Conservation (phyloP, 2,329 filamentous ascomycete genomes). For the Hymenoscyphus fructigenus region DNA sequence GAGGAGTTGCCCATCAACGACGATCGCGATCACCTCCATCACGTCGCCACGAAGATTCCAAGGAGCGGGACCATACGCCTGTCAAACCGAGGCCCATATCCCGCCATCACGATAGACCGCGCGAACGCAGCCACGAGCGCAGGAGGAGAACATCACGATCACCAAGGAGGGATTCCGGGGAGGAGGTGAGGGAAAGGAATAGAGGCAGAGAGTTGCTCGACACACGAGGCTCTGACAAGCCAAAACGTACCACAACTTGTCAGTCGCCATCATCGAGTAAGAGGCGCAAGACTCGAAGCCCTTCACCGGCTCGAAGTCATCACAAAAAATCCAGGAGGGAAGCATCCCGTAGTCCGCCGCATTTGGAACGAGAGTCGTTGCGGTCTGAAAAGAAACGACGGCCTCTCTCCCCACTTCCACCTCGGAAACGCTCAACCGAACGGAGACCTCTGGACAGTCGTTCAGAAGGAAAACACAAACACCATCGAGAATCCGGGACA, state of each 20-base stretch:
- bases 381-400: conserved; percentile 32
- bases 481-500: conserved; percentile 27
- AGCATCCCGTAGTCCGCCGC: conserved; percentile 34
- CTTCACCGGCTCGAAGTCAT: conserved; percentile 35
- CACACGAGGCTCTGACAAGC: conserved; percentile 36
- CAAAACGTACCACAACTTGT: conserved; percentile 31
- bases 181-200: conserved; percentile 37
- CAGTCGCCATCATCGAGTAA: conserved; percentile 36
- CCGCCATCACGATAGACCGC: conserved; percentile 29
- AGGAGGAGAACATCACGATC: conserved; percentile 34
- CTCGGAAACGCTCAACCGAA: conserved; percentile 33
- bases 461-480: conserved; percentile 28
- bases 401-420: conserved; percentile 29
- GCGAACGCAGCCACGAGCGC: conserved; percentile 30
- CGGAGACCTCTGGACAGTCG: conserved; percentile 24
- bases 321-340: conserved; percentile 36
- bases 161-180: conserved; percentile 32
- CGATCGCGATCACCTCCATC: conserved; percentile 39
- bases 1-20: conserved; percentile 38
- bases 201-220: conserved; percentile 38
- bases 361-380: conserved; percentile 27
- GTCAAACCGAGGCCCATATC: conserved; percentile 31
- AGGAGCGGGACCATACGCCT: conserved; percentile 33
- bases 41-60: conserved; percentile 37
- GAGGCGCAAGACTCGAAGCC: conserved; percentile 37